Base-by-base conservation (phyloP, 106 monocot genomes). In the Amphibolis antarctica region DNA sequence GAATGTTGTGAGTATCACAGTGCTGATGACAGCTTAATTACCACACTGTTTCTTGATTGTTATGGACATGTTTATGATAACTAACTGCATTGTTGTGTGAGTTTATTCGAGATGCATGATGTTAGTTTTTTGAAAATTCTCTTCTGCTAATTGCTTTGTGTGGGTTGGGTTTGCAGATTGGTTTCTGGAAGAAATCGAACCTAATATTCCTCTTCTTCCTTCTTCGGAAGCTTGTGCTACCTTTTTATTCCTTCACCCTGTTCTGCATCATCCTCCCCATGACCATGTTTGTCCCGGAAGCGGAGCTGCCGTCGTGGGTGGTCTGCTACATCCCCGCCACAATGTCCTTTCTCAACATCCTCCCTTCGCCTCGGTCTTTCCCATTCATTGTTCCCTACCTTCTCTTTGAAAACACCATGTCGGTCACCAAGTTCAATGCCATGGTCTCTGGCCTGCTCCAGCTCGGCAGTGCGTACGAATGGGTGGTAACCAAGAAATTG, bases 391-490 rank as follows among this genome's bases (percentile, higher is more conserved):
- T 92, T 74, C 91, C 91, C 3, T 91, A 89, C 68, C 85, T 94
- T 18, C 81, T 94, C 5, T 94, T 94, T 0, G 94, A 96, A 66
- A 96, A 96, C 77, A 96, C 94, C 53, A 89, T 96, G 94, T 96
- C 94, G 0, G 94, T 96, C 29, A 96, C 94, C 31, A 96, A 96
- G 52, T 96, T 96, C 77, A 89, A 84, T 43, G 94, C 94, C 28
- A 96, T 96, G 94, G 76, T 96, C 62, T 96, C 94, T 0, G 94
- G 94, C 44, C 69, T 96, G 1, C 86, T 89, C 71, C 89, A 96
- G 65, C 80, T 96, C 1, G 89, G 89, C 0, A 86, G 80, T 36
- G 83, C 89, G 9, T 89, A 89, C 15, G 89, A 96, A 56, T 96
- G 94, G 94, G 89, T 89, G 0, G 94, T 96, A 24, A 96, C 86